Percentiles rank a stretch among this genome's conserved stretches.
phyloP scores from a whole-genome alignment of 768 basidiomycete species.

The Hygrocybe punicea region DNA sequence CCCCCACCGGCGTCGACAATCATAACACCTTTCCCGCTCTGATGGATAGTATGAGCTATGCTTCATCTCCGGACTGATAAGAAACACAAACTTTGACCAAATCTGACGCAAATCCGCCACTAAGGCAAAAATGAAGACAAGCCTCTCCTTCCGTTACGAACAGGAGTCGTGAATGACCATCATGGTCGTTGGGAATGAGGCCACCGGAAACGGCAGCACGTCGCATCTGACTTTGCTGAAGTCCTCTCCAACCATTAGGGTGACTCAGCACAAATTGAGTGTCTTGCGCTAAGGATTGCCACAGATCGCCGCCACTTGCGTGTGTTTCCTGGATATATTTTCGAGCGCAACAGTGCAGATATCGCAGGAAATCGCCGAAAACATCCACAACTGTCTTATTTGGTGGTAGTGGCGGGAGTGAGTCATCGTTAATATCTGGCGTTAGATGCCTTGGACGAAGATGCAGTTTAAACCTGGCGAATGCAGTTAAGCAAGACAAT shows the following conservation, averaged over 20 bases:
- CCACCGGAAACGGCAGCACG: slow-evolving; percentile 48
- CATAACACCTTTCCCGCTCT: slow-evolving; percentile 48
- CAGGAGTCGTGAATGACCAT: slow-evolving; percentile 43
- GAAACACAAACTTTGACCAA: slow-evolving; percentile 30
- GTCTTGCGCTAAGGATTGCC: slow-evolving; percentile 39
- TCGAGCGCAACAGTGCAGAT: slow-evolving; percentile 42
- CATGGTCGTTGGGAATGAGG: slow-evolving; percentile 41
- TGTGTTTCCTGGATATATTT: slow-evolving; percentile 47
- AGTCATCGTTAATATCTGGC: slow-evolving; percentile 17
- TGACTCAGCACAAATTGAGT: slow-evolving; percentile 50
- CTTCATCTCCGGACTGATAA: background rate
- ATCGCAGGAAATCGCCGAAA: slow-evolving; percentile 48
- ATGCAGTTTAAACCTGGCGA: slow-evolving; percentile 35
- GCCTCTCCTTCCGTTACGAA: slow-evolving; percentile 69
- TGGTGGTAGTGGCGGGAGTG: slow-evolving; percentile 43
- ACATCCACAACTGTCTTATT: slow-evolving; percentile 43
- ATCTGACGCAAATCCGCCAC: slow-evolving; percentile 37
- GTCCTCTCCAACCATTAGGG: slow-evolving; percentile 62
- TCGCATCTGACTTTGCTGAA: slow-evolving; percentile 53
- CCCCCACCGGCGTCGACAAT: slow-evolving; percentile 62
- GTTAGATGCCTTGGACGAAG: slow-evolving; percentile 24
- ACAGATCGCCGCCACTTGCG: slow-evolving; percentile 39
- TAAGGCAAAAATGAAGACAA: slow-evolving; percentile 52
- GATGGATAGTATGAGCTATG: background rate
- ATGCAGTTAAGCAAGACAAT: slow-evolving; percentile 12